Conservation (phyloP, 2,329 filamentous ascomycete species). For the Paracoccidioides lutzii region DNA sequence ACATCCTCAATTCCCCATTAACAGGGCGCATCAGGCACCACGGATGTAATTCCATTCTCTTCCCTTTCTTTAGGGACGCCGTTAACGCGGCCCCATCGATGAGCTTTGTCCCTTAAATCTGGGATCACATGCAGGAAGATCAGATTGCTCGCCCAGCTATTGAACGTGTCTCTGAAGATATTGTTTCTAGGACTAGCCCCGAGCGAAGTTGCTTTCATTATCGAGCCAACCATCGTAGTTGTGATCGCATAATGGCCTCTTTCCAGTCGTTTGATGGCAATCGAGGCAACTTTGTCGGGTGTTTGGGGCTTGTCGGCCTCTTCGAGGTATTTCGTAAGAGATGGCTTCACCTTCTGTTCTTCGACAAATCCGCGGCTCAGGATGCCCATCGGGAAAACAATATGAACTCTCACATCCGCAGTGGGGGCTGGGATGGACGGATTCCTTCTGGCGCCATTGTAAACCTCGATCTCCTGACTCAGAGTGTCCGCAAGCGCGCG, state of each 20-base stretch:
- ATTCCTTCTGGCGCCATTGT: constrained; percentile 50
- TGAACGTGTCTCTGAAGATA: constrained; percentile 41
- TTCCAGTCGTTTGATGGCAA: constrained; percentile 62
- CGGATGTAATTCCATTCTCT: not conserved
- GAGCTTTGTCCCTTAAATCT: constrained; percentile 45
- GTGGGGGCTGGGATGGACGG: constrained; percentile 33
- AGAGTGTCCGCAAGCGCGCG: constrained; percentile 72
- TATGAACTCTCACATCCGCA: constrained; percentile 63
- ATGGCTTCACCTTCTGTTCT: constrained; percentile 70
- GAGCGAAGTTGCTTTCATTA: constrained; percentile 53
- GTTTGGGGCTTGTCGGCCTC: constrained; percentile 67
- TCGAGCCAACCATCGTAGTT: constrained; percentile 55
- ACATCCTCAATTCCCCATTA: not conserved
- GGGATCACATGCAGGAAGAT: constrained; percentile 45
- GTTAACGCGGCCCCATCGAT: constrained; percentile 44
- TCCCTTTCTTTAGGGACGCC: constrained; percentile 26
- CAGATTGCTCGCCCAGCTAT: constrained; percentile 41
- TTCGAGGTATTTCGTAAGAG: constrained; percentile 66
- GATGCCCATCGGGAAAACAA: constrained; percentile 77
- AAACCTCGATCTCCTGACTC: constrained; percentile 71
- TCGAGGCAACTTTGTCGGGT: constrained; percentile 61
- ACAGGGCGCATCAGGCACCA: not conserved
- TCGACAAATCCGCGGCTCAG: constrained; percentile 58
- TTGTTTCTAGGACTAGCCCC: constrained; percentile 43
- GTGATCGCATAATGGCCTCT: constrained; percentile 67